Percentiles rank a stretch among this genome's conserved stretches.
Conservation (phyloP, 2,329 filamentous ascomycete species). For the Beauveria rudraprayagi region DNA sequence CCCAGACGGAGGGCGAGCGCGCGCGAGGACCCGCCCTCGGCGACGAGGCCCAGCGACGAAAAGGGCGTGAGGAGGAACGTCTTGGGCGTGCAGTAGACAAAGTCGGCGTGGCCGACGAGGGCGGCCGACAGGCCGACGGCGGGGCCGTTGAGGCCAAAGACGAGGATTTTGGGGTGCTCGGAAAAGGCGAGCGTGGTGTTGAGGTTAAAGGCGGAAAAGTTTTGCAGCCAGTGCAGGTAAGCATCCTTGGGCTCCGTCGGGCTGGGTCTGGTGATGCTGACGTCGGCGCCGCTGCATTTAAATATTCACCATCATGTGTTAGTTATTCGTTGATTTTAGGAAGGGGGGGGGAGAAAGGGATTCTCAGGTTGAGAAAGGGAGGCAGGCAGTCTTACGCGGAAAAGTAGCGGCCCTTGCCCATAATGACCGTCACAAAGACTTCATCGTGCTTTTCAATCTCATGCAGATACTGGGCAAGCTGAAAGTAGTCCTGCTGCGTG, state of each 20-base stretch:
- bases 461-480: slow-evolving; percentile 62
- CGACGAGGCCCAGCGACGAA: slow-evolving; percentile 77
- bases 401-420: slow-evolving; percentile 76
- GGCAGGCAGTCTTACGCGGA: slow-evolving; percentile 59
- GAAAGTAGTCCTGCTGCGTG: slow-evolving; percentile 64
- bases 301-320: too few species aligned
- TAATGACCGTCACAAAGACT: slow-evolving; percentile 75
- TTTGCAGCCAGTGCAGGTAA: slow-evolving; percentile 52
- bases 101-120: slow-evolving; percentile 75
- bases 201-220: slow-evolving; percentile 78
- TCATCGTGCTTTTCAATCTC: slow-evolving; percentile 74
- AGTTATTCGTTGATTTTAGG: too few species aligned
- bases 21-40: slow-evolving; percentile 74
- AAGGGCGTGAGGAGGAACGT: slow-evolving; percentile 89
- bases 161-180: slow-evolving; percentile 86
- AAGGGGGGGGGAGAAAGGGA: background rate
- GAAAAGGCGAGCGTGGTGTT: slow-evolving; percentile 87
- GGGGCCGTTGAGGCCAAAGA: slow-evolving; percentile 86
- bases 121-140: slow-evolving; percentile 83
- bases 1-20: slow-evolving; percentile 77
- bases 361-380: background rate
- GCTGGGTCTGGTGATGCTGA: slow-evolving; percentile 45
- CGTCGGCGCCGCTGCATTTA: slow-evolving; percentile 63
- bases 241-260: slow-evolving; percentile 28
- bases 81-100: slow-evolving; percentile 77